Base-by-base conservation (phyloP, 371 early-diverging fungal species). In the Mortierella sp. region DNA sequence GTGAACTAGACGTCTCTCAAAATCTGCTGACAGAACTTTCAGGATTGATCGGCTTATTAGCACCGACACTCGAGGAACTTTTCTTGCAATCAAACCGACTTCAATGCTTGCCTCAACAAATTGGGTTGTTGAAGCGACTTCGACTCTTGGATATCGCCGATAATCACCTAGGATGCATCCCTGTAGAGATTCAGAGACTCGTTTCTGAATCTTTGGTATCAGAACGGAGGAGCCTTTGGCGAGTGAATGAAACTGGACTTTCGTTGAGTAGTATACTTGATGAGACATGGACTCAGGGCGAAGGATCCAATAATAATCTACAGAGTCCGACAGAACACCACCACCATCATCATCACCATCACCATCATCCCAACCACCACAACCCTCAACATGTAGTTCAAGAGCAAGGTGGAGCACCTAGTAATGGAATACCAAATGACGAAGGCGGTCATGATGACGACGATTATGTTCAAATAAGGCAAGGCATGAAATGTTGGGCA, bases 131-230 rank as follows among this genome's bases (percentile, higher is more conserved):
- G 24, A 68, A 59, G 6, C 68, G 68, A 6, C 75, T 93, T 22
- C 85, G 90, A 39, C 66, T 91, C 9, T 78, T 91, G 49, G 93
- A 93, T 75, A 77, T 93, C 43, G 87, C 88, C 20, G 89, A 87
- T 58, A 93, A 93, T 68, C 68, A 86, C 0, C 54, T 93, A 5
- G 90, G 90, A 54, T 88, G 89, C 40, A 83, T 91, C 64, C 91
- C 92, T 24, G 87, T 86, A 11, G 90, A 89, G 30, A 61, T 81
- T 20, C 75, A 81, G 24, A 55, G 81, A 26, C 70, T 81, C 2
- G 81, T 81, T 18, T 72, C 81, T 9, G 81, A 75, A 35, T 75
- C 81, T 18, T 40, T 58, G 16, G 30, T 55, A 26, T 54, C 68
- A 9, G 72, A 72, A 52, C 43, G 66, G 32, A 57, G 54, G 12